Evolutionary conservation across 148 eudicot genomes (phyloP).

Genomic region (Fallopia convolvulus): DNA sequence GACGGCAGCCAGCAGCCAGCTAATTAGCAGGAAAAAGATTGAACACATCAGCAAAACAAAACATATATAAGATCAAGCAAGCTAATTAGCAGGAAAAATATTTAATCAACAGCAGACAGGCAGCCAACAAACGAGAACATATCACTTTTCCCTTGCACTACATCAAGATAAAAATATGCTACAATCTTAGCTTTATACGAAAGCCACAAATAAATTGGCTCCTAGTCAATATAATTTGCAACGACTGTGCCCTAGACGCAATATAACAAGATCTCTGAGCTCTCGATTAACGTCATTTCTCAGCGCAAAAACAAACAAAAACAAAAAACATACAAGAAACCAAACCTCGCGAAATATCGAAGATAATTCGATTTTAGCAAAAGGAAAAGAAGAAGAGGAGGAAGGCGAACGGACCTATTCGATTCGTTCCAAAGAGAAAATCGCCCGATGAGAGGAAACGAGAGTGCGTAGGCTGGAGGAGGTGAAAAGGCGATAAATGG

Average conservation of each 20-base stretch:
- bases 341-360: background rate
- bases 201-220: background rate
- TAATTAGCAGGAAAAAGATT: background rate
- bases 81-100: background rate
- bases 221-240: too few relatives aligned
- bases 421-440: background rate
- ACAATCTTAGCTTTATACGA: background rate
- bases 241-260: background rate
- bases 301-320: background rate
- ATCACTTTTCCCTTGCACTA: background rate
- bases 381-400: background rate
- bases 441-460: background rate
- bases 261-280: background rate
- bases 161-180: background rate
- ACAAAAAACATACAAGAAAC: background rate
- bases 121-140: background rate
- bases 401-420: background rate
- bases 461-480: background rate
- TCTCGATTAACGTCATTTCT: background rate
- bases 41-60: background rate
- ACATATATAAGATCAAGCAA: background rate
- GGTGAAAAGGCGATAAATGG: background rate
- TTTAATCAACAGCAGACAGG: background rate
- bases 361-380: background rate
- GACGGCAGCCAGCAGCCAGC: background rate